These are phyloP conservation scores for Serpula lacrymans DNA, from an alignment of 768 basidiomycete species.

Conservation along the genomic window DNA sequence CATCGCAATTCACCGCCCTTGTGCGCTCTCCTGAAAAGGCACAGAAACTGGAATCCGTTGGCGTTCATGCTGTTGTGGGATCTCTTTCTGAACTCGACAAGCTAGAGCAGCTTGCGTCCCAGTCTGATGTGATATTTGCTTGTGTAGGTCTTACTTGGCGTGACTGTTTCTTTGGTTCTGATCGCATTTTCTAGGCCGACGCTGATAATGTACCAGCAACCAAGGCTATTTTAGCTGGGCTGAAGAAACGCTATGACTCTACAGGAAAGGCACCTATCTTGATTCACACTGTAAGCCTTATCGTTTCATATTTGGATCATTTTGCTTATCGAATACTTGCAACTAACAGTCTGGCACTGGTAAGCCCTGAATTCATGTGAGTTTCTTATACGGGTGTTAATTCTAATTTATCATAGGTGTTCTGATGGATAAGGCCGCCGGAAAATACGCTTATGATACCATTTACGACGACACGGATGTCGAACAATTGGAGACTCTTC, in stretches of 20 bases:
- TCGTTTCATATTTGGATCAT: no score
- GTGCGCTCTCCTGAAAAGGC: constrained; percentile 29
- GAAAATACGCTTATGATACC: constrained; percentile 30
- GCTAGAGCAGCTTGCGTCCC: constrained; percentile 41
- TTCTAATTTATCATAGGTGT: constrained; percentile 28
- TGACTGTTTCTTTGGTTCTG: no score
- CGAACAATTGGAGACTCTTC: constrained; percentile 43
- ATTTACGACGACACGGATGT: constrained; percentile 50
- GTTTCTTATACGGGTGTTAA: not conserved
- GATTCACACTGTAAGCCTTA: constrained; percentile 67
- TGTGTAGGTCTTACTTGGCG: constrained; percentile 21
- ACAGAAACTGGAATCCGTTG: constrained; percentile 22
- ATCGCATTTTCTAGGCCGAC: constrained; percentile 32
- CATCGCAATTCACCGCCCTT: constrained; percentile 24
- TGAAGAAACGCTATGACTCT: constrained; percentile 42
- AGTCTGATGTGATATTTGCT: constrained; percentile 43
- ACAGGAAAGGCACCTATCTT: constrained; percentile 44
- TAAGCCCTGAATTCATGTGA: constrained; percentile 11
- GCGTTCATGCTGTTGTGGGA: constrained; percentile 32
- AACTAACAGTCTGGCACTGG: constrained; percentile 56
- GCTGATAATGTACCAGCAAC: constrained; percentile 45
- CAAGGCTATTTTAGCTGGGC: constrained; percentile 46
- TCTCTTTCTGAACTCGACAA: constrained; percentile 41
- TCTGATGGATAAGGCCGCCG: constrained; percentile 43
- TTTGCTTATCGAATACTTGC: no score